Evolutionary conservation across 2,329 filamentous ascomycete species (phyloP), one percentile per base, ranked within the genome.

Genomic region (Aspergillus sp.): DNA sequence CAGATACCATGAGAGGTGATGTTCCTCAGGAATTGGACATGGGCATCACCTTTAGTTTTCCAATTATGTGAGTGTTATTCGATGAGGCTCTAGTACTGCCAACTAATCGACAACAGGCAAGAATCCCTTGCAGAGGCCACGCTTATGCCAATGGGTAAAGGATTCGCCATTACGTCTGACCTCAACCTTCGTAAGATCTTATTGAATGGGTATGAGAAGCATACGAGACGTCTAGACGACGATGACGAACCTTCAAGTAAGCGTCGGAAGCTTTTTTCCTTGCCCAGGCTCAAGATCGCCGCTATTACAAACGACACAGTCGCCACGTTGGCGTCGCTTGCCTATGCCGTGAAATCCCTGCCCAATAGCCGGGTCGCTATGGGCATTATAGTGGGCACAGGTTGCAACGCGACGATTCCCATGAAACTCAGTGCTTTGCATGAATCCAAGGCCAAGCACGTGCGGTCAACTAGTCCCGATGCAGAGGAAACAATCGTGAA

Each of bases 271-370:
- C 63, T 72, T 7, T 71, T 69, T 50, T 64, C 68, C 7, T 68
- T 90, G 19, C 88, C 87, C 1, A 77, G 74, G 10, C 78, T 93
- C 53, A 78, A 78, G 50, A 84, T 91, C 45, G 78, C 81, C 7
- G 88, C 87, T 44, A 90, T 93, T 53, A 82, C 86, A 33, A 93
- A 91, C 59, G 88, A 93, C 59, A 81, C 88, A 0, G 86, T 91
- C 33, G 85, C 88, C 5, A 91, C 87, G 0, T 75, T 91, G 20
- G 81, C 88, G 32, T 89, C 87, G 0, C 82, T 90, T 54, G 82
- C 88, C 27, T 89, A 89, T 65, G 78, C 82, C 48, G 83, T 83
- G 46, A 81, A 82, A 54, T 79, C 80, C 15, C 69, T 77, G 12
- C 69, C 73, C 0, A 77, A 79, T 49, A 84, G 81, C 51, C 81